Evolutionary conservation across 495 filamentous ascomycete genomes (phyloP), one percentile per base, ranked within the genome.

Genomic region (Penicillium waksmanii): DNA sequence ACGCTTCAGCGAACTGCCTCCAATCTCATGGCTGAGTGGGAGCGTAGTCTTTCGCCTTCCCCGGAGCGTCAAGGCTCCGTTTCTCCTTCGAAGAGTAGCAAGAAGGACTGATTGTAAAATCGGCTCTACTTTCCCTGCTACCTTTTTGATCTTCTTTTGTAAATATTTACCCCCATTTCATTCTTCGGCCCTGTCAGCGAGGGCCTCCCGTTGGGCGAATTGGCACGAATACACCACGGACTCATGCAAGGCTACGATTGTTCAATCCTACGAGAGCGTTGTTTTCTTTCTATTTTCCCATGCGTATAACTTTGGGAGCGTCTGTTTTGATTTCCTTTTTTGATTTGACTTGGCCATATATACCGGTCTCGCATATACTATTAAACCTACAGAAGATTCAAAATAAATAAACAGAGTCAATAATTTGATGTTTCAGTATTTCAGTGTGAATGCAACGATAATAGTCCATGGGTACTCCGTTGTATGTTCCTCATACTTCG

Each of bases 11-110:
- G 79, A 10, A 87, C 87, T n/a, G 88, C 89, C 3, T 84, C 83
- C 21, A 85, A 85, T 53, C 75, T 91, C 56, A 92, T 93, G 85
- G 86, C 82, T 51, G 89, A 93, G 64, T 93, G 89, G 90, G 91
- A 95, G 58, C 73, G 75, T 19, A 78, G 76, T 50, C 70, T 80
- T 7, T 74, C 75, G 3, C 66, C 75, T 18, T 65, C 77, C n/a
- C 70, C 71, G 0, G 68, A 76, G 35, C 65, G 69, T 23, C 58
- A 64, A 42, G 44, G 56, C 35, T 64, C 69, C 46, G 46, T 25
- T 44, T 65, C 69, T 57, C 61, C 69, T 9, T 54, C 66, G 25
- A 76, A 77, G 54, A 71, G 71, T 55, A 69, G 60, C 70, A 77
- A 77, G 62, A 73, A 66, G 51, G 74, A 78, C 60, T 77, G 61